phyloP scores from a whole-genome alignment of 495 filamentous ascomycete genomes.

The Evansstolkia leycettana region DNA sequence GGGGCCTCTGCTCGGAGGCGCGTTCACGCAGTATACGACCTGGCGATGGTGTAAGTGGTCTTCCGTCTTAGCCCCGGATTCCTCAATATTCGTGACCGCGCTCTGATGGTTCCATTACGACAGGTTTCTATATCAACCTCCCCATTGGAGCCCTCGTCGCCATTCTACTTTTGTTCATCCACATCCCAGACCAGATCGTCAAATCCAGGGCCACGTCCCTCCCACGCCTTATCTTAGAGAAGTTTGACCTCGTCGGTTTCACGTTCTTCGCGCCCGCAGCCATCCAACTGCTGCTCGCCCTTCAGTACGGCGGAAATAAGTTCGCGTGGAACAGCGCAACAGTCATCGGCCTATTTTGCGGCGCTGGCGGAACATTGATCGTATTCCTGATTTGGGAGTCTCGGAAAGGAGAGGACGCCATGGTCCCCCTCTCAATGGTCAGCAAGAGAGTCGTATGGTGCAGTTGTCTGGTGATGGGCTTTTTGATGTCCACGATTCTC shows the following conservation, averaged over 20 bases:
- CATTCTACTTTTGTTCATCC: conserved; percentile 31
- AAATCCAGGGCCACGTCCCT: conserved; percentile 26
- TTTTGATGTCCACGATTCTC: conserved; percentile 9
- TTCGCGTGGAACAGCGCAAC: conserved; percentile 33
- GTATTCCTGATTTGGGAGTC: conserved; percentile 36
- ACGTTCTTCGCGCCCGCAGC: conserved; percentile 28
- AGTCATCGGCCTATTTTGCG: conserved; percentile 40
- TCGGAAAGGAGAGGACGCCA: conserved; percentile 34
- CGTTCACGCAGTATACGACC: conserved; percentile 39
- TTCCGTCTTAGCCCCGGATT: background rate
- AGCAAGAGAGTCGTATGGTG: conserved; percentile 18
- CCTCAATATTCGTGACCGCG: background rate
- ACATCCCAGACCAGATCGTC: conserved; percentile 30
- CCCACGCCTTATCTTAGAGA: conserved; percentile 13
- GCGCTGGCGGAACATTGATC: conserved; percentile 25
- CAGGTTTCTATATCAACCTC: conserved; percentile 54
- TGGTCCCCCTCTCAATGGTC: conserved; percentile 33
- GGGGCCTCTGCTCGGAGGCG: conserved; percentile 47
- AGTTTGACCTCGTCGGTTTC: conserved; percentile 35
- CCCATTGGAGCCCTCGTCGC: conserved; percentile 42
- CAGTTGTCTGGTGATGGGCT: conserved; percentile 14
- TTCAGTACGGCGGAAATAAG: conserved; percentile 29
- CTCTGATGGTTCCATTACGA: background rate
- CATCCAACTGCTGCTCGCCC: conserved; percentile 37
- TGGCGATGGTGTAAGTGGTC: conserved; percentile 41